Evolutionary conservation across 1,284 basidiomycete species (phyloP).

Genomic region (Amylostereum areolatum): DNA sequence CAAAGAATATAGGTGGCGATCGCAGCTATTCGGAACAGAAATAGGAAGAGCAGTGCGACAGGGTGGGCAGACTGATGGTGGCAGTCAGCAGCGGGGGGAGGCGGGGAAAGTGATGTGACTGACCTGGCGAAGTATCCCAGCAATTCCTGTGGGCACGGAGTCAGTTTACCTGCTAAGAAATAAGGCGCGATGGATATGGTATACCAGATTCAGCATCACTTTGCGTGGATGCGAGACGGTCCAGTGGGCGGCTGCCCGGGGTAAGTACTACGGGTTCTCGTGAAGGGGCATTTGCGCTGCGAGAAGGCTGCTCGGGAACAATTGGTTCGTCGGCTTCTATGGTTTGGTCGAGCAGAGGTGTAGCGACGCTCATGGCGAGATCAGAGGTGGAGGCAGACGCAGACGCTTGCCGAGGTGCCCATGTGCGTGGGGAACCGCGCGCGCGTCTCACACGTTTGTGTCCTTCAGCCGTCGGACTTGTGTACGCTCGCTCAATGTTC

Average conservation of each 20-base stretch:
- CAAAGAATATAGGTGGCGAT: conserved; percentile 85
- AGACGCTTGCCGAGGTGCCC: conserved; percentile 1
- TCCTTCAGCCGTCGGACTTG: too few relatives aligned
- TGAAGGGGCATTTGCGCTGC: conserved; percentile 30
- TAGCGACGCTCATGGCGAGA: conserved; percentile 45
- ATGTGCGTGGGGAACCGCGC: too few relatives aligned
- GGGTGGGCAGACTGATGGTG: conserved; percentile 73
- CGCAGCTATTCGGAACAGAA: conserved; percentile 79
- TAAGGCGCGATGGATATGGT: conserved; percentile 10
- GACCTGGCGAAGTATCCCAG: conserved; percentile 73
- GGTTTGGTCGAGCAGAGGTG: conserved; percentile 49
- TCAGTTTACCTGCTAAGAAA: background rate
- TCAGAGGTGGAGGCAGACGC: conserved; percentile 3
- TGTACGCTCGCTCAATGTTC: background rate
- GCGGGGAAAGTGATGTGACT: conserved; percentile 4
- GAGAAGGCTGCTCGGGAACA: conserved; percentile 16
- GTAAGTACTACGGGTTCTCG: conserved; percentile 47
- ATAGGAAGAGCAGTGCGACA: conserved; percentile 76
- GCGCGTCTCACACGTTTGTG: too few relatives aligned
- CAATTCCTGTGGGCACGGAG: conserved; percentile 42
- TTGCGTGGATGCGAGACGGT: conserved; percentile 44
- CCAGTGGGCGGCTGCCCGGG: conserved; percentile 40
- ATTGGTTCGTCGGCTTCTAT: conserved; percentile 68
- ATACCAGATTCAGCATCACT: conserved; percentile 69
- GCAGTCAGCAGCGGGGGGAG: background rate